A percentile compares a stretch with the other conserved stretches of the same genome.
These are phyloP conservation scores for Boechera stricta DNA, from an alignment of 345 rosid species.

Conservation along the genomic window DNA sequence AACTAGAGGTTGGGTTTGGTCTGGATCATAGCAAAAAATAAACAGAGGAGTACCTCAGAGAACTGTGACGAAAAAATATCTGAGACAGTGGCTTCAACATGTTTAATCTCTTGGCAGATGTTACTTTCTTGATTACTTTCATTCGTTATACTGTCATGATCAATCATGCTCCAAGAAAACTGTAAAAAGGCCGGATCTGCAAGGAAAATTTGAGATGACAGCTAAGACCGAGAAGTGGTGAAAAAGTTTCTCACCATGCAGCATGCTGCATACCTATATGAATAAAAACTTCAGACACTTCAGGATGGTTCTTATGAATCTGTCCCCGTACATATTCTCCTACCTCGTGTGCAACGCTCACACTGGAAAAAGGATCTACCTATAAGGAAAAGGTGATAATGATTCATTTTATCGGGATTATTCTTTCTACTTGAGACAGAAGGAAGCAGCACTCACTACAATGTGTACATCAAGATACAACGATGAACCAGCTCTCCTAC, in stretches of 20 bases:
- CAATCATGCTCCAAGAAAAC: slow-evolving; percentile 45
- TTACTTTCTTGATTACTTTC: slow-evolving; percentile 35
- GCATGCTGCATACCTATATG: slow-evolving; percentile 74
- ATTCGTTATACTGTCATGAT: slow-evolving; percentile 43
- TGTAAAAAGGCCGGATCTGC: slow-evolving; percentile 75
- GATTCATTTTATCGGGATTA: slow-evolving; percentile 17
- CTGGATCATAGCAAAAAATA: neutral
- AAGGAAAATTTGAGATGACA: slow-evolving; percentile 22
- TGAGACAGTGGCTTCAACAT: slow-evolving; percentile 58
- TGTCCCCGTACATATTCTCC: slow-evolving; percentile 83
- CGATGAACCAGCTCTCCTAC: slow-evolving; percentile 93
- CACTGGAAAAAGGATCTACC: slow-evolving; percentile 92
- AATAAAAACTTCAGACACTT: slow-evolving; percentile 88
- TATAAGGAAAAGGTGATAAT: slow-evolving; percentile 40
- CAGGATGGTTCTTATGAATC: slow-evolving; percentile 68
- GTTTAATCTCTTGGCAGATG: slow-evolving; percentile 47
- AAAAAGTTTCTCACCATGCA: slow-evolving; percentile 19
- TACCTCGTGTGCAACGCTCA: slow-evolving; percentile 87
- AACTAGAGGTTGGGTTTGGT: neutral
- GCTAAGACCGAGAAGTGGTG: slow-evolving; percentile 8
- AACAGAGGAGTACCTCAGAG: slow-evolving; percentile 53
- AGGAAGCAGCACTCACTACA: slow-evolving; percentile 59
- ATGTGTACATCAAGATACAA: slow-evolving; percentile 93
- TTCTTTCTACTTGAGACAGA: slow-evolving; percentile 6
- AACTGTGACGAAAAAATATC: slow-evolving; percentile 54